These are phyloP conservation scores for Meyerozyma athensensis DNA, from an alignment of 1,139 yeast genomes.

Conservation along the genomic window DNA sequence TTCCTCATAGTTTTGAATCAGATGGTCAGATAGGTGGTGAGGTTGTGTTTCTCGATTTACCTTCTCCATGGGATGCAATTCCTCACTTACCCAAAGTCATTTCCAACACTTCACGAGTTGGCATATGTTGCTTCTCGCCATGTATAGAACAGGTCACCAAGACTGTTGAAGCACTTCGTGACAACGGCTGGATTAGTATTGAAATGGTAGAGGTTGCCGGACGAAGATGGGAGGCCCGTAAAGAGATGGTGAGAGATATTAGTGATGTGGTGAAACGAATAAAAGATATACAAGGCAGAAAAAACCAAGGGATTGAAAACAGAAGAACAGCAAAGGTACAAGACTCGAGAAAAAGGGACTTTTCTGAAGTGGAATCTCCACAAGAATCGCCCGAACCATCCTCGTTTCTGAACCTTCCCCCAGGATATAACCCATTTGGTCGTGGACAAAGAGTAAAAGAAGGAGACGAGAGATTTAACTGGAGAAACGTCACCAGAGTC, in stretches of 20 bases:
- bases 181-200: constrained; percentile 78
- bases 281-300: constrained; percentile 72
- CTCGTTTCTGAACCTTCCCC: constrained; percentile 32
- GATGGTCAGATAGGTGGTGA: constrained; percentile 47
- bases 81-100: constrained; percentile 66
- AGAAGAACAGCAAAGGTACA: constrained; percentile 33
- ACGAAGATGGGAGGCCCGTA: constrained; percentile 85
- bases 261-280: constrained; percentile 79
- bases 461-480: constrained; percentile 74
- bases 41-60: constrained; percentile 83
- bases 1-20: constrained; percentile 28
- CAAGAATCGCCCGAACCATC: constrained; percentile 6
- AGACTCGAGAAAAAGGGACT: constrained; percentile 17
- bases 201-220: constrained; percentile 94
- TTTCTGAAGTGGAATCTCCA: constrained; percentile 15
- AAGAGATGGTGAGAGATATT: constrained; percentile 77
- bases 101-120: constrained; percentile 48
- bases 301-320: constrained; percentile 68
- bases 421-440: constrained; percentile 89
- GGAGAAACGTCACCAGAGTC: constrained; percentile 79
- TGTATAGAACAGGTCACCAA: constrained; percentile 95
- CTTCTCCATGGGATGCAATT: constrained; percentile 96
- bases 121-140: constrained; percentile 92
- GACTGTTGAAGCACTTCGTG: constrained; percentile 70
- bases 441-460: constrained; percentile 74